Evolutionary conservation across 73 alveolate genomes (phyloP).

Genomic region (Stentor coeruleus): DNA sequence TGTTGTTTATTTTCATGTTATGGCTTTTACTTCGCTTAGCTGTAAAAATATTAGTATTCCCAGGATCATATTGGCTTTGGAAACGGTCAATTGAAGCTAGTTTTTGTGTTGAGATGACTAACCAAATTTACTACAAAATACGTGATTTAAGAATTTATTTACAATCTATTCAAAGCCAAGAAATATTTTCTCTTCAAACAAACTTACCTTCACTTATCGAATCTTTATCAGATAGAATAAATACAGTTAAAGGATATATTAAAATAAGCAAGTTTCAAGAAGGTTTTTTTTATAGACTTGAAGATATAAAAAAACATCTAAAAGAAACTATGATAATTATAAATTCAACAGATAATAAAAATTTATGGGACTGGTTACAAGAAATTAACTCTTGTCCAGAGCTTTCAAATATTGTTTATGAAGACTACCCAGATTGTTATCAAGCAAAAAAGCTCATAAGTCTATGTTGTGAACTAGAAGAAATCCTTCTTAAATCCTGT

Average conservation of each 20-base stretch:
- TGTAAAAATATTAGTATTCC: slow-evolving; percentile 38
- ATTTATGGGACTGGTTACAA: slow-evolving; percentile 5
- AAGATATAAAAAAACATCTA: not conserved
- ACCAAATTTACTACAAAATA: not conserved
- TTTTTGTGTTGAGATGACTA: slow-evolving; percentile 15
- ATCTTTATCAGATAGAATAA: not conserved
- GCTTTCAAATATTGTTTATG: not conserved
- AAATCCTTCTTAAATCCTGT: not conserved
- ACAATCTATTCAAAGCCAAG: not conserved
- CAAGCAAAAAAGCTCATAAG: not conserved
- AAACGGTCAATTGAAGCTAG: slow-evolving; percentile 23
- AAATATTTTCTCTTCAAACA: no score
- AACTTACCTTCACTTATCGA: not conserved
- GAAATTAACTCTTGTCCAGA: not conserved
- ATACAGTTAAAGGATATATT: not conserved
- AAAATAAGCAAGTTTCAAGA: not conserved
- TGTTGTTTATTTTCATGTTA: not conserved
- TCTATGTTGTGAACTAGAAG: not conserved
- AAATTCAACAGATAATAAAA: not conserved
- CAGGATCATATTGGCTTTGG: slow-evolving; percentile 49
- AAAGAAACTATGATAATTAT: not conserved
- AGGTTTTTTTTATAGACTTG: no score
- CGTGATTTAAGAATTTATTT: not conserved
- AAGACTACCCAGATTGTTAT: not conserved
- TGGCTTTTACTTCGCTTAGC: slow-evolving; percentile 25